Evolutionary conservation across 108 stramenopile genomes (phyloP).

Genomic region (Ochromonas danica): DNA sequence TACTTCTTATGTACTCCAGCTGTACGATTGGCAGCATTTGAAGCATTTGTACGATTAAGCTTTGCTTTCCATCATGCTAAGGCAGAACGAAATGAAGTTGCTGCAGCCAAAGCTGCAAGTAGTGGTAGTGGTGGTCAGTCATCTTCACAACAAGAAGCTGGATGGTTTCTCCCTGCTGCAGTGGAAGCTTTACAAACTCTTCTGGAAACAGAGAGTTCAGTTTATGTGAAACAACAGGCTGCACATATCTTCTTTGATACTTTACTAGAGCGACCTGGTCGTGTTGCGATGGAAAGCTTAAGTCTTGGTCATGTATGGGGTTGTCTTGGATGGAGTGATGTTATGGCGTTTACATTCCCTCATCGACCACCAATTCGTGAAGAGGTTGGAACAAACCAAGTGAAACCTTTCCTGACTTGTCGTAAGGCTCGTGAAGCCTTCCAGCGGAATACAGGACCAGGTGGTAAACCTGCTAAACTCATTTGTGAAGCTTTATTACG

Average conservation of each 20-base stretch:
- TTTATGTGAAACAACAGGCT: not conserved
- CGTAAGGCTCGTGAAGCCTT: no score
- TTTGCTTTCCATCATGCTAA: not conserved
- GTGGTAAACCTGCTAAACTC: not conserved
- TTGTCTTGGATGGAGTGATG: not conserved
- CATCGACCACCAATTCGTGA: not conserved
- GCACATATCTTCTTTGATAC: not conserved
- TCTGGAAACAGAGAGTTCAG: not conserved
- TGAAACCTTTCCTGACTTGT: no score
- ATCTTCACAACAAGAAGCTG: not conserved
- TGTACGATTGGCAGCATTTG: not conserved
- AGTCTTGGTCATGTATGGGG: not conserved
- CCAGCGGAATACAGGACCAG: no score
- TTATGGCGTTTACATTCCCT: not conserved
- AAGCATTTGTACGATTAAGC: not conserved
- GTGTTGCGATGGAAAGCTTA: not conserved
- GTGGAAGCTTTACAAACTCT: not conserved
- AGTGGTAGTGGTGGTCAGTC: not conserved
- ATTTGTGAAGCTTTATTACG: not conserved
- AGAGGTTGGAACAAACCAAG: not conserved
- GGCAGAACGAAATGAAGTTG: not conserved
- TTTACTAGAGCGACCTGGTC: not conserved
- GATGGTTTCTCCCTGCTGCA: not conserved
- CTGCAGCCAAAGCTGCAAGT: not conserved
- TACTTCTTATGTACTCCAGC: slow-evolving; percentile 4